phyloP scores from a whole-genome alignment of 306 rosid genomes.

The Lathyrus oleraceus region DNA sequence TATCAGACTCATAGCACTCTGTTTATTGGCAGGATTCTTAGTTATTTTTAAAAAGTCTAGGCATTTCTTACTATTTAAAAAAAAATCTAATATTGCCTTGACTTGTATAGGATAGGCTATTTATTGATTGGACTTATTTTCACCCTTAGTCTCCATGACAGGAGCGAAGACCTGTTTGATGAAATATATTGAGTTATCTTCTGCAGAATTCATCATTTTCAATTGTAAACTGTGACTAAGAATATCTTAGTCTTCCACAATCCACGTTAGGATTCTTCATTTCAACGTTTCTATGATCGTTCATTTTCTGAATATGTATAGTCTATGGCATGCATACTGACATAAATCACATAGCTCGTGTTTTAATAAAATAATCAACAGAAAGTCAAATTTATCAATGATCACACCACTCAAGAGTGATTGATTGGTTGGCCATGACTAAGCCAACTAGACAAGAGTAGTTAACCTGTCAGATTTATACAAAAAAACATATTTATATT shows the following conservation, averaged over 20 bases:
- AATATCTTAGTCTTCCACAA: background rate
- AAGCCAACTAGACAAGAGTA: background rate
- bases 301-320: background rate
- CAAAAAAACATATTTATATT: background rate
- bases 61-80: too few species aligned
- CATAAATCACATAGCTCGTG: background rate
- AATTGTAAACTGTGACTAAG: background rate
- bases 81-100: too few species aligned
- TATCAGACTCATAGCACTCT: background rate
- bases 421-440: background rate
- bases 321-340: background rate
- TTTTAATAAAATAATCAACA: background rate
- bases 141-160: background rate
- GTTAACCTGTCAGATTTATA: conserved; percentile 24
- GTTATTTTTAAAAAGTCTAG: too few species aligned
- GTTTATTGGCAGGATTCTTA: background rate
- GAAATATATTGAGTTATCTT: background rate
- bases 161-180: background rate
- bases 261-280: background rate
- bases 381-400: background rate
- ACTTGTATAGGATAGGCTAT: too few species aligned
- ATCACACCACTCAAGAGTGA: background rate
- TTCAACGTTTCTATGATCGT: background rate
- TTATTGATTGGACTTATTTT: too few species aligned
- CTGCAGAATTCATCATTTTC: background rate